A percentile compares a stretch with the other conserved stretches of the same genome.
phyloP scores from a whole-genome alignment of 202 grass and related monocot genomes.

The Musa balbisiana region DNA sequence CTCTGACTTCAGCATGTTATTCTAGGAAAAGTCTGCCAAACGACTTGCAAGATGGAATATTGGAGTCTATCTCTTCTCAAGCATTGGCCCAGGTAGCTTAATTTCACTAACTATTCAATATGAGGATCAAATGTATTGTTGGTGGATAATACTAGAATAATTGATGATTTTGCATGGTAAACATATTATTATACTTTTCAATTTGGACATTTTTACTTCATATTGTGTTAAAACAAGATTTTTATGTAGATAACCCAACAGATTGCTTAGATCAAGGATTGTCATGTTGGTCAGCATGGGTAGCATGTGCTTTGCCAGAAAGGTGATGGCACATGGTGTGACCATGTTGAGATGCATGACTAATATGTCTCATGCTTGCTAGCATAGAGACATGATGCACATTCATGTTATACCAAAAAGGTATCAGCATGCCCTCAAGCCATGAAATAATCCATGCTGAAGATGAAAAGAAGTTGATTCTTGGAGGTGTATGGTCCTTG shows the following conservation, averaged over 20 bases:
- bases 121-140: neutral
- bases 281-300: neutral
- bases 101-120: constrained; percentile 6
- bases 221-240: neutral
- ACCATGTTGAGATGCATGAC: too few species aligned
- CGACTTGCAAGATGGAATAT: constrained; percentile 69
- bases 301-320: neutral
- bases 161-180: neutral
- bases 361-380: too few species aligned
- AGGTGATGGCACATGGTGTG: too few species aligned
- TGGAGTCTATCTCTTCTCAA: constrained; percentile 78
- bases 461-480: too few species aligned
- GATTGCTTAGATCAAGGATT: neutral
- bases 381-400: too few species aligned
- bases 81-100: constrained; percentile 66
- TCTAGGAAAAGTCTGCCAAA: constrained; percentile 70
- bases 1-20: constrained; percentile 1
- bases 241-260: neutral
- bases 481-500: too few species aligned
- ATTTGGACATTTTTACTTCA: neutral
- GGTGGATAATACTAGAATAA: neutral
- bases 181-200: neutral
- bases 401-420: too few species aligned
- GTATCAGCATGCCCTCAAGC: too few species aligned
- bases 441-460: too few species aligned